These are phyloP conservation scores for Sporothrix protearum DNA, from an alignment of 2,329 filamentous ascomycete genomes.

Conservation along the genomic window DNA sequence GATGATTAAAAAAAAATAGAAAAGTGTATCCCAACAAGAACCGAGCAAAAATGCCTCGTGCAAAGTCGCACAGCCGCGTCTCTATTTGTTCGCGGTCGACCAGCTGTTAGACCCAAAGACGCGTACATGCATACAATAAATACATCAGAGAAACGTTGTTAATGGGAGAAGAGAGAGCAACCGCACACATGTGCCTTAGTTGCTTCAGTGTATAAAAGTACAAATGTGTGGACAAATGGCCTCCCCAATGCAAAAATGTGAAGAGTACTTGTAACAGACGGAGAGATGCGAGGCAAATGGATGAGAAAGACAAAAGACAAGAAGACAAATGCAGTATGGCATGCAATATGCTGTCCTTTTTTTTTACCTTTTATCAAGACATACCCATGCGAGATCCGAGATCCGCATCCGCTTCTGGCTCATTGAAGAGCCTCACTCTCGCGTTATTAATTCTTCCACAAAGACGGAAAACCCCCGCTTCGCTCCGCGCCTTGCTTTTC, in stretches of 20 bases:
- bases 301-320: neutral
- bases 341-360: neutral
- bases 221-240: neutral
- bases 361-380: neutral
- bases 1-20: neutral
- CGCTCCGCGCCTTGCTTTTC: neutral
- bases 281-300: neutral
- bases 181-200: neutral
- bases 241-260: neutral
- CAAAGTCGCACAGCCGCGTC: neutral
- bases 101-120: neutral
- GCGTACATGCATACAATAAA: neutral
- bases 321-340: neutral
- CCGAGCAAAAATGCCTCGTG: neutral
- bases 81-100: neutral
- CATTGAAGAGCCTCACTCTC: neutral
- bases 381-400: neutral
- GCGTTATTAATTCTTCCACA: neutral
- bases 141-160: neutral
- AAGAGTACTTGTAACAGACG: neutral
- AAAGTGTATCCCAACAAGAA: neutral
- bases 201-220: constrained; percentile 5
- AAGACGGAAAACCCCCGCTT: constrained; percentile 7
- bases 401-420: neutral
- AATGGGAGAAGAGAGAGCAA: neutral